Conservation (phyloP, 371 early-diverging fungal species). For the Zychaea mexicana region DNA sequence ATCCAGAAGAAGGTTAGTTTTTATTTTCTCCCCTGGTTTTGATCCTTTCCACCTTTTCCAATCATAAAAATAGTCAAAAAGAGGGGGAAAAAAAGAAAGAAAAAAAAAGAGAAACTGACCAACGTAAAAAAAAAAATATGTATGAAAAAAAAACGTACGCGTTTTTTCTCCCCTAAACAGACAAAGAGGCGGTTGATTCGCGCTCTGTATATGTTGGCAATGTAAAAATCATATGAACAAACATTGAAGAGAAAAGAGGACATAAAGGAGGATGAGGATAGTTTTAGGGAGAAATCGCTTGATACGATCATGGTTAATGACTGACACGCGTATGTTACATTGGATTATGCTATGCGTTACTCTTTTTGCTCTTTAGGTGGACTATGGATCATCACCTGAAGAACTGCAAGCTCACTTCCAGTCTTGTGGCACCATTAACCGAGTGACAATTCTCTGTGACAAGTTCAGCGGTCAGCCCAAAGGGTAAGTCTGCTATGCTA, state of each 20-base stretch:
- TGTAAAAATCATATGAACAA: constrained; percentile 52
- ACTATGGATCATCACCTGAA: constrained; percentile 94
- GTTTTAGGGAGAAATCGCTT: too few species aligned
- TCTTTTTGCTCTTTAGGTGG: constrained; percentile 62
- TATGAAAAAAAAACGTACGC: background rate
- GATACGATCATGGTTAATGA: background rate
- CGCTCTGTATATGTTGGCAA: constrained; percentile 96
- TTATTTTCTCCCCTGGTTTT: background rate
- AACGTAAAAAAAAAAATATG: background rate
- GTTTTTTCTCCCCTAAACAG: constrained; percentile 28
- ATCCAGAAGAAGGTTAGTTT: constrained; percentile 59
- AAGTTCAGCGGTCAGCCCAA: constrained; percentile 96
- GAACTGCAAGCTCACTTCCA: constrained; percentile 96
- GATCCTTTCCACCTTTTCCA: background rate
- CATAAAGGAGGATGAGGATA: background rate
- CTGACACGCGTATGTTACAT: constrained; percentile 1
- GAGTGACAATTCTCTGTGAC: constrained; percentile 95
- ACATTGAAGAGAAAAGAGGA: background rate
- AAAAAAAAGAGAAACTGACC: constrained; percentile 8
- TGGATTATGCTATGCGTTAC: background rate
- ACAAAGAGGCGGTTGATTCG: constrained; percentile 86
- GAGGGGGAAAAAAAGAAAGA: constrained; percentile 1
- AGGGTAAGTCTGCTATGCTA: constrained; percentile 79
- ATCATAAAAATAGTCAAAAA: background rate
- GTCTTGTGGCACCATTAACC: constrained; percentile 95